Conservation (phyloP, 2,329 filamentous ascomycete species). For the Davidsoniella australis region DNA sequence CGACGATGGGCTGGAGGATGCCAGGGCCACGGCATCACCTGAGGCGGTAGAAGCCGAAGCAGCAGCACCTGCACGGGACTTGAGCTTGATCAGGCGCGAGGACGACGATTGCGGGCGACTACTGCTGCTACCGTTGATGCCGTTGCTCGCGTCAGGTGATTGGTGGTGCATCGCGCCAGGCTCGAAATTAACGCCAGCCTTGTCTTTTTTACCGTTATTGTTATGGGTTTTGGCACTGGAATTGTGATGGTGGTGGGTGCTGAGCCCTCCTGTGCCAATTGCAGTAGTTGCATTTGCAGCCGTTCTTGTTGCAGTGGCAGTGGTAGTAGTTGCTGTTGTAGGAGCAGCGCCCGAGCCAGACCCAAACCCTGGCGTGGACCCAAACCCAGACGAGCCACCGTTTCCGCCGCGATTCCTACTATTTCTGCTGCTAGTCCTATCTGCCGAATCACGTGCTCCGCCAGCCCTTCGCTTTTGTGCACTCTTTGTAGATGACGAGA, state of each 20-base stretch:
- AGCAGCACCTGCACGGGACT: slow-evolving; percentile 4
- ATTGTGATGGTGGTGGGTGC: no score
- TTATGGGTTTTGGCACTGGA: neutral
- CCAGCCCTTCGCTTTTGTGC: slow-evolving; percentile 8
- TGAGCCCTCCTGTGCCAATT: no score
- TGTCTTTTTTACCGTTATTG: slow-evolving; percentile 1
- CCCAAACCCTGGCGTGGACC: neutral
- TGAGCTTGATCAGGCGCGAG: neutral
- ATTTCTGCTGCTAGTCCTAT: neutral
- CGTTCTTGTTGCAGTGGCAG: neutral
- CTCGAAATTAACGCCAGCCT: neutral
- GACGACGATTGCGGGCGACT: neutral
- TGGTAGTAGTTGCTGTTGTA: neutral
- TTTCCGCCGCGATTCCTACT: neutral
- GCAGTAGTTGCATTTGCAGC: neutral
- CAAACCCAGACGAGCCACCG: neutral
- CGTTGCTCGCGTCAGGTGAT: neutral
- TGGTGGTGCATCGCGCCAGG: neutral
- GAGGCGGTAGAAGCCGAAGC: neutral
- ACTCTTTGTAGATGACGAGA: slow-evolving; percentile 2
- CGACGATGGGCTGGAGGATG: neutral
- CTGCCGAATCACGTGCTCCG: slow-evolving; percentile 9
- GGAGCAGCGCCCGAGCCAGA: slow-evolving; percentile 2
- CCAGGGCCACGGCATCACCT: neutral
- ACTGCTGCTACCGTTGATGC: neutral